Evolutionary conservation across 2,329 filamentous ascomycete species (phyloP).

Genomic region (Fusarium torulosum): DNA sequence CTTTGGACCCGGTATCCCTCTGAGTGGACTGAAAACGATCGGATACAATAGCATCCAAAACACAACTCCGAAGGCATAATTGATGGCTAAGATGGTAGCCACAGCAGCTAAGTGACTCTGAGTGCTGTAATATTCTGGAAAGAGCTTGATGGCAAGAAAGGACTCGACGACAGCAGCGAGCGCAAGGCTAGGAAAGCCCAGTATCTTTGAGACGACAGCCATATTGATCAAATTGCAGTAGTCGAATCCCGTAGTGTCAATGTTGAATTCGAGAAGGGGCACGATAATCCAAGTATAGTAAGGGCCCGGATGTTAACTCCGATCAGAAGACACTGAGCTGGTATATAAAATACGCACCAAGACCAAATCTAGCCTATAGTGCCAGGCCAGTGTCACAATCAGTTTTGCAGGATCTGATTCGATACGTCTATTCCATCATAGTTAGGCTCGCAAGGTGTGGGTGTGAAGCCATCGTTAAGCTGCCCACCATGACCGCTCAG

Average conservation of each 20-base stretch:
- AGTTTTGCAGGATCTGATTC: not conserved
- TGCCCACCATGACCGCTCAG: not conserved
- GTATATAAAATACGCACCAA: conserved; percentile 1
- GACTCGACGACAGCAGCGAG: conserved; percentile 45
- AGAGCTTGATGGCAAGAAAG: conserved; percentile 46
- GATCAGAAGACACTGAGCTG: not conserved
- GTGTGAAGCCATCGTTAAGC: conserved; percentile 5
- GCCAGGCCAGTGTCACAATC: not conserved
- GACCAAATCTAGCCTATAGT: not conserved
- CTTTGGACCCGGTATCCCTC: conserved; percentile 41
- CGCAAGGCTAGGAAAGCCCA: conserved; percentile 33
- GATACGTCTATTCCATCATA: not conserved
- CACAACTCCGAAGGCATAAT: conserved; percentile 39
- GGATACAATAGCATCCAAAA: conserved; percentile 43
- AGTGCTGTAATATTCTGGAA: conserved; percentile 37
- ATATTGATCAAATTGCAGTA: conserved; percentile 15
- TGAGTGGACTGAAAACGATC: conserved; percentile 39
- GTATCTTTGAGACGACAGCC: conserved; percentile 27
- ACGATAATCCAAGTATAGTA: not conserved
- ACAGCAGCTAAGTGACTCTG: conserved; percentile 35
- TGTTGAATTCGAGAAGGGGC: not conserved
- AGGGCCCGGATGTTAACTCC: not conserved
- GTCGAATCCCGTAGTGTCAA: not conserved
- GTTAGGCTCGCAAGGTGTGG: not conserved
- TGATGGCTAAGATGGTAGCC: conserved; percentile 18